Conservation (phyloP, 163 green algal species). For the Chlamydomonas reinhardtii region DNA sequence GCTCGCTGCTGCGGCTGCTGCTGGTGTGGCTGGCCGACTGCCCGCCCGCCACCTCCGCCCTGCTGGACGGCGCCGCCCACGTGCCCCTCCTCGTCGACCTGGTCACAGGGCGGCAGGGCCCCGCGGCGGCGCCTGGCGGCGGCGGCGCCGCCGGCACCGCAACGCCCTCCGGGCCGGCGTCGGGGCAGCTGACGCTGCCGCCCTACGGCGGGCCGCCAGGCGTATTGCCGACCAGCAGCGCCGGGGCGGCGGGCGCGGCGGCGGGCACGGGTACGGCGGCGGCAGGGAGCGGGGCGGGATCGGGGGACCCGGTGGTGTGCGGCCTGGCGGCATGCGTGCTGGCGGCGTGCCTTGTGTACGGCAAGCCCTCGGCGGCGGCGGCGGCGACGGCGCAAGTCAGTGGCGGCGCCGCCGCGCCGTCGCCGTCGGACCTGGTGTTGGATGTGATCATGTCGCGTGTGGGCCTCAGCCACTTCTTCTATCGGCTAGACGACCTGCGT, state of each 20-base stretch:
- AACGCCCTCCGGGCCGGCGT: neutral
- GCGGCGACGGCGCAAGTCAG: neutral
- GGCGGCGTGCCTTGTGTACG: slow-evolving; percentile 59
- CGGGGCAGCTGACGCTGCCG: neutral
- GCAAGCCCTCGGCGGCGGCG: neutral
- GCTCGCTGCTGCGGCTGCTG: slow-evolving; percentile 76
- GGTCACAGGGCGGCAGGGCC: slow-evolving; percentile 39
- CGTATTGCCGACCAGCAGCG: too few relatives aligned
- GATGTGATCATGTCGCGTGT: slow-evolving; percentile 62
- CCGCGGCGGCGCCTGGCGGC: neutral
- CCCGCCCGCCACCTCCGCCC: slow-evolving; percentile 64
- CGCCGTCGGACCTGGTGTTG: slow-evolving; percentile 43
- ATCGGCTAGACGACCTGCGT: slow-evolving; percentile 40
- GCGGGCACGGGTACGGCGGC: neutral
- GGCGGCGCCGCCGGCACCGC: neutral
- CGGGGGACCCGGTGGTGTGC: slow-evolving; percentile 12
- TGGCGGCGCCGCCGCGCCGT: neutral
- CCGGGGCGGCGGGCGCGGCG: neutral
- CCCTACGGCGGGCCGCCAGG: neutral
- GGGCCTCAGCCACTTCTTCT: slow-evolving; percentile 52
- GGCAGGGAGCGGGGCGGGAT: too few relatives aligned
- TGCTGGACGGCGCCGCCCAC: slow-evolving; percentile 68
- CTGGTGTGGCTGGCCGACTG: slow-evolving; percentile 80
- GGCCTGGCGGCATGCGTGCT: slow-evolving; percentile 72
- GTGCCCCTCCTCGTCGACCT: slow-evolving; percentile 75